These are phyloP conservation scores for Pisolithus albus DNA, from an alignment of 768 basidiomycete genomes.

Conservation along the genomic window DNA sequence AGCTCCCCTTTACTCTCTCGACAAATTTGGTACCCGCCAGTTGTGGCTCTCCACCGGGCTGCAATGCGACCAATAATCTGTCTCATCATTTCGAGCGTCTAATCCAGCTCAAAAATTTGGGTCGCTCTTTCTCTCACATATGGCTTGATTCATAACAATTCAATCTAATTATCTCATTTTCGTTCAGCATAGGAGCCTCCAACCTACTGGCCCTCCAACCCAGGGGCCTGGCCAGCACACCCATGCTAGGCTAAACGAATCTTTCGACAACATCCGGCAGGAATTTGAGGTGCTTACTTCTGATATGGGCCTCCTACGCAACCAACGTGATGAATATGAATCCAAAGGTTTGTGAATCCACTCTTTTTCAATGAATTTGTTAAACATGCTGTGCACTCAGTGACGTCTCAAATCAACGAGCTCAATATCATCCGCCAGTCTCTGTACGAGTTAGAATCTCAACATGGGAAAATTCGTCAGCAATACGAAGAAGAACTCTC, in stretches of 20 bases:
- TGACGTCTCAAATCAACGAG: constrained; percentile 80
- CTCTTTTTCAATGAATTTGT: constrained; percentile 2
- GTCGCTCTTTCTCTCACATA: not conserved
- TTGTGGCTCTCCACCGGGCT: not conserved
- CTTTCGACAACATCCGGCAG: constrained; percentile 72
- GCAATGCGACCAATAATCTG: not conserved
- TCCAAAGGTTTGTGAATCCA: constrained; percentile 58
- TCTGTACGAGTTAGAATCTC: constrained; percentile 85
- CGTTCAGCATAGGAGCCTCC: constrained; percentile 46
- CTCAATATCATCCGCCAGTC: constrained; percentile 84
- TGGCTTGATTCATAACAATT: not conserved
- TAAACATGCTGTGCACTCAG: constrained; percentile 31
- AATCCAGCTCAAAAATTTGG: constrained; percentile 21
- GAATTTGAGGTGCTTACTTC: constrained; percentile 75
- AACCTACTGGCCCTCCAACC: constrained; percentile 43
- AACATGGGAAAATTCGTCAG: constrained; percentile 79
- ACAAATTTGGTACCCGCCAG: not conserved
- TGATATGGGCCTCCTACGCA: constrained; percentile 62
- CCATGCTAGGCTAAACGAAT: constrained; percentile 57
- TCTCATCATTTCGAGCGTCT: constrained; percentile 2
- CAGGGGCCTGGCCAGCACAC: constrained; percentile 36
- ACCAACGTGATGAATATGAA: constrained; percentile 87
- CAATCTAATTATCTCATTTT: constrained; percentile 13
- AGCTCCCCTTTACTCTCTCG: not conserved
- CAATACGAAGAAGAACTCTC: constrained; percentile 83